Evolutionary conservation across 2,329 filamentous ascomycete species (phyloP), one percentile per base, ranked within the genome.

Genomic region (Botrytis fabae): DNA sequence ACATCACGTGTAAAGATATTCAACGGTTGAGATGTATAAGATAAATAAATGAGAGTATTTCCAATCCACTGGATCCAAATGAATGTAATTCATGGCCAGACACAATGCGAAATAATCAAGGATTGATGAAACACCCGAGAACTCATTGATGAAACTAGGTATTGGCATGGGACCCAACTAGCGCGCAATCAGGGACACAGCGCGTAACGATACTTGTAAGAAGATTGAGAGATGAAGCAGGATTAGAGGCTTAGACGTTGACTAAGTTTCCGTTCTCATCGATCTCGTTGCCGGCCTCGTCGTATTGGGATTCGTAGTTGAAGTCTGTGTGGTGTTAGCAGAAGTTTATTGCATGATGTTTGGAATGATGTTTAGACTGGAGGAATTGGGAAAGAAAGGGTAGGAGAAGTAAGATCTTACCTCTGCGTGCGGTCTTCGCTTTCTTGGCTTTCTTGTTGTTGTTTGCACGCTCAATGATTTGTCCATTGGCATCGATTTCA

Each of bases 261-360:
- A 71, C 59, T 18, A 54, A 7, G 35, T 71, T 63, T 51, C 69
- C 69, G 2, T 71, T 16, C 35, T 62, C 48, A 22, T 71, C 70
- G 38, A 71, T 71, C 25, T 70, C 68, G 20, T 70, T 62, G 2
- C 66, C 66, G 14, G 48, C 66, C 2, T n/a, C 66, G 18, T 69
- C 66, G 25, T 69, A 69, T 40, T 69, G 38, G 66, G 51, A 35
- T 2, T 69, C 66, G 22, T 62, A 42, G 25, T 62, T 16, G 35
- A n/a, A 62, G 6, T 40, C 60, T 62, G 8, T 5, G 18, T 62
- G 60, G 14, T 25, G 60, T 62, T 42, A 62, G 60, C n/a, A 1
- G 38, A 62, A n/a, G 14, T 4, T 40, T n/a, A 2, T 2, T 42
- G 14, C 9, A n/a, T n/a, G 12, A 12, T 18, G 1, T 2, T 1